Conservation (phyloP, 1,139 yeast species). For the Pichia sp. region DNA sequence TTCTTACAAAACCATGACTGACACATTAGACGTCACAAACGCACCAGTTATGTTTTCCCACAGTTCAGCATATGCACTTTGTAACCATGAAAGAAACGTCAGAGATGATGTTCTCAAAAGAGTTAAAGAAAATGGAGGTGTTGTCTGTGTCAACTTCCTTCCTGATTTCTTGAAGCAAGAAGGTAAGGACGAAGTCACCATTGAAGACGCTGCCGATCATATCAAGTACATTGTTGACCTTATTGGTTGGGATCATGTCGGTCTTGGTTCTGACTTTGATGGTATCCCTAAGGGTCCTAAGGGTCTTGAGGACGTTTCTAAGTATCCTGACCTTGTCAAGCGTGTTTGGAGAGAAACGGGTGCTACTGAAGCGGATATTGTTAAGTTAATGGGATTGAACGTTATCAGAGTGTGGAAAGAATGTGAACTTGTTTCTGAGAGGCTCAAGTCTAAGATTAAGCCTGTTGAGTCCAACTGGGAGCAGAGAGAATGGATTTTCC, state of each 20-base stretch:
- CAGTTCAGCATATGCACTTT: conserved; percentile 36
- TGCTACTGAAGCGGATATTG: conserved; percentile 38
- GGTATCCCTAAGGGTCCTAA: conserved; percentile 42
- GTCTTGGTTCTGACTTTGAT: conserved; percentile 49
- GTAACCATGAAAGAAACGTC: conserved; percentile 41
- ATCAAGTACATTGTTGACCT: conserved; percentile 35
- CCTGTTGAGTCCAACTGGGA: conserved; percentile 39
- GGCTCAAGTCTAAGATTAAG: conserved; percentile 16
- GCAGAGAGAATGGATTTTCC: conserved; percentile 36
- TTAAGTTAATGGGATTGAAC: conserved; percentile 41
- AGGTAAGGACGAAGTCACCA: conserved; percentile 26
- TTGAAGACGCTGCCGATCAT: conserved; percentile 45
- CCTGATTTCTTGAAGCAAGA: conserved; percentile 34
- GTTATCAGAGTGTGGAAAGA: conserved; percentile 43
- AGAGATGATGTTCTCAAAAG: conserved; percentile 38
- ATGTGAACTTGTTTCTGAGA: conserved; percentile 32
- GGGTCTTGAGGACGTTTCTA: conserved; percentile 49
- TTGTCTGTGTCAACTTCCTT: conserved; percentile 41
- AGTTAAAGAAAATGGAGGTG: conserved; percentile 40
- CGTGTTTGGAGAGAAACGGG: conserved; percentile 33
- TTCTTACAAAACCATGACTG: conserved; percentile 44
- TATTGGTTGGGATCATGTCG: conserved; percentile 51
- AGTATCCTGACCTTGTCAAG: conserved; percentile 42
- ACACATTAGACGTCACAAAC: conserved; percentile 33
- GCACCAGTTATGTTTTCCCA: conserved; percentile 49